Evolutionary conservation across 225 moss, liverwort and hornwort species (phyloP), one percentile per base, ranked within the genome.

Genomic region (Marchantia polymorpha): DNA sequence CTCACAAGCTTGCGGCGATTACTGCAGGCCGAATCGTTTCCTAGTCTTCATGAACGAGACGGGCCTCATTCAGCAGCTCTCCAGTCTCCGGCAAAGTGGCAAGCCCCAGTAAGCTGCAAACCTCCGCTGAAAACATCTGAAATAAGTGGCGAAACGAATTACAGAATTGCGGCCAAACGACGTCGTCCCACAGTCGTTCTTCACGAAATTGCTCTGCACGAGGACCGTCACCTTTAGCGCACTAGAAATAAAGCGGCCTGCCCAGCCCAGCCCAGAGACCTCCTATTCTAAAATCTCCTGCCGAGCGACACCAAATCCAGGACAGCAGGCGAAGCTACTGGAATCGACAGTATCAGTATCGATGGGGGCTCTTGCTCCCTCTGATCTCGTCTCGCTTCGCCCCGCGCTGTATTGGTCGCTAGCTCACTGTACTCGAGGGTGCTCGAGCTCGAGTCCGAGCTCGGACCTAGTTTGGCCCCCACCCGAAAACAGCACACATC

Each of bases 1-100:
- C 73, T 73, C 53, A 73, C 73, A 73, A 26, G 27, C 16, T 26
- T 39, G 39, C 39, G 39, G 39, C 39, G 53, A 73, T 73, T 10
- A 20, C 13, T 11, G 10, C 7, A n/a, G 14, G 49, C 16, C 26
- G 73, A 52, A 73, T 15, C 27, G 73, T 27, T 54, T 29, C 14
- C 53, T 73, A 73, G 54, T 73, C 73, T 55, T 73, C 73, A 73
- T 73, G 26, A 25, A 52, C 53, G 1, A 39, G 69, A 46, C 3
- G 27, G 27, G 29, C 3, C 29, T 50, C 22, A 71, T 71, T 50
- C 71, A 71, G 71, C 71, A 71, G 39, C 16, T 71, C 49, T 71
- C 49, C 12, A 65, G 65, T 65, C 39, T 5, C 39, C 39, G 5
- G n/a, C n/a, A 39, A 39, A 39, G 39, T 39, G 39, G 39, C 39